Conservation (phyloP, 495 filamentous ascomycete species). For the Penicillium arizonense region DNA sequence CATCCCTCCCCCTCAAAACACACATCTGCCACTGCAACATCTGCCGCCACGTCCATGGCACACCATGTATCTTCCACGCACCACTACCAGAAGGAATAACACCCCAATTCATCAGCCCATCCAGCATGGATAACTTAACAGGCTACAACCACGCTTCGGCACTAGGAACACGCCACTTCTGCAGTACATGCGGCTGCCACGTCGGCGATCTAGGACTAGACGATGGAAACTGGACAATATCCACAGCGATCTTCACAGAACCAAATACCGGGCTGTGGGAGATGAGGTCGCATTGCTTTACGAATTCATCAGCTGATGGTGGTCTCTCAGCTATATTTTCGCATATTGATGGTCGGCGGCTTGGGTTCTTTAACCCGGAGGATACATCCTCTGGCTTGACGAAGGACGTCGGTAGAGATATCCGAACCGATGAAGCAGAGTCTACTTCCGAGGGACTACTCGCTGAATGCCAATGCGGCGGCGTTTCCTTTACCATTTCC, state of each 20-base stretch:
- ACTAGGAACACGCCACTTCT: conserved; percentile 34
- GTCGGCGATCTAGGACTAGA: conserved; percentile 27
- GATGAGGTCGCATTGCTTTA: conserved; percentile 38
- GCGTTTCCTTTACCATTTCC: conserved; percentile 42
- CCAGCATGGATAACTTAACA: conserved; percentile 24
- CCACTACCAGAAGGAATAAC: conserved; percentile 37
- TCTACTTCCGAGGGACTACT: conserved; percentile 16
- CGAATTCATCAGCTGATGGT: conserved; percentile 44
- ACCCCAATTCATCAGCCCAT: conserved; percentile 29
- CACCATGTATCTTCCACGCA: conserved; percentile 52
- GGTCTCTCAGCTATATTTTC: conserved; percentile 39
- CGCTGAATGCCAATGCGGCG: conserved; percentile 50
- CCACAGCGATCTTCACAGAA: conserved; percentile 33
- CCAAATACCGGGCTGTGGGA: conserved; percentile 25
- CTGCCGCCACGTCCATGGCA: conserved; percentile 60
- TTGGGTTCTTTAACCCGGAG: conserved; percentile 19
- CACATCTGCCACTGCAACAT: conserved; percentile 62
- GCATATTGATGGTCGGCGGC: conserved; percentile 20
- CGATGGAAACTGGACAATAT: conserved; percentile 21
- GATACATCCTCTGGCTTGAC: background rate
- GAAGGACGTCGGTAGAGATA: background rate
- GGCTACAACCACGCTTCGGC: conserved; percentile 31
- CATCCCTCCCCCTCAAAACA: conserved; percentile 26
- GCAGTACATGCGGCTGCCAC: conserved; percentile 43
- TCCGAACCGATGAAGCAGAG: background rate